Evolutionary conservation across 768 basidiomycete genomes (phyloP), one percentile per base, ranked within the genome.

Genomic region (Calocera viscosa): DNA sequence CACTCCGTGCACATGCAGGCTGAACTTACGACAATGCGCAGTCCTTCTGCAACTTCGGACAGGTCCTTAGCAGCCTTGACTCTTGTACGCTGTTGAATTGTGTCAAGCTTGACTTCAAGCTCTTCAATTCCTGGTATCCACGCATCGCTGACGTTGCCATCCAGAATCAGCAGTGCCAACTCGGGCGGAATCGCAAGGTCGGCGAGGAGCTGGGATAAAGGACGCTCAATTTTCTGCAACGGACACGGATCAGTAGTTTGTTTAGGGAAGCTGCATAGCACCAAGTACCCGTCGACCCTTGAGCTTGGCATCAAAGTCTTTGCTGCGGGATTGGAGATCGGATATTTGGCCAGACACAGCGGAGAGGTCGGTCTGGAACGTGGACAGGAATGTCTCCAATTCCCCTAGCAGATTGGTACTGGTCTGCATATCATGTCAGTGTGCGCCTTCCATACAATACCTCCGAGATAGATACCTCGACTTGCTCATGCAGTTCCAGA

Each of bases 281-380:
- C 47, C 14, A 78, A 85, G 64, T 72, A 96, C 96, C 78, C 87
- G 83, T 65, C 96, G 83, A 67, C 87, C 90, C 74, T 87, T 89
- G 67, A 98, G 81, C 67, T 88, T 84, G 68, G 83, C 84, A 70
- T 98, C 96, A 19, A 98, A 96, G 43, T 89, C 89, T 70, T 90
- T 89, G 74, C 92, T 94, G 35, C 91, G 82, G 70, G 85, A 84
- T 73, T 98, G 96, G 26, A 99, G 81, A 69, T 97, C 92, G 0
- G 91, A 89, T 74, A 99, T 95, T 75, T 99, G 94, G 1, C 93
- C 91, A 1, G 96, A 97, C 11, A 98, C 96, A 1, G 88, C 87
- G 3, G 92, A 90, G 24, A 99, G 81, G 75, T 99, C 95, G 71
- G 82, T 88, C 76, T 97, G 95, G 73, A 99, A 99, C 0, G 91